Percentiles rank a stretch among this genome's conserved stretches.
phyloP scores from a whole-genome alignment of 1,284 basidiomycete genomes.

The Sporisorium exsertum region DNA sequence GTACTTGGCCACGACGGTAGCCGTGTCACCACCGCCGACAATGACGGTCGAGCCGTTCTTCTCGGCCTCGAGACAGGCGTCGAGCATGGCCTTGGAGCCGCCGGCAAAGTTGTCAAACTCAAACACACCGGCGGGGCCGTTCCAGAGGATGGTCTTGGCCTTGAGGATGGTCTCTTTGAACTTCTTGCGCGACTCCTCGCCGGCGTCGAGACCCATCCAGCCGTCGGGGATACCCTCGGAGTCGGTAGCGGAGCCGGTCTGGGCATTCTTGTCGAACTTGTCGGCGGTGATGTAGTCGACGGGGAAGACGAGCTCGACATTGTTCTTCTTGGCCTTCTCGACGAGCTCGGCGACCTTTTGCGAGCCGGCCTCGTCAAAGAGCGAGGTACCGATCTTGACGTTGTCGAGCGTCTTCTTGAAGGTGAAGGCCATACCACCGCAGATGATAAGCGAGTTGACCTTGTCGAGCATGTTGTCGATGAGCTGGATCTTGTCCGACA shows the following conservation, averaged over 20 bases:
- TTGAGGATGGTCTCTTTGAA: slow-evolving; percentile 85
- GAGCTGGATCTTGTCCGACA: slow-evolving; percentile 98
- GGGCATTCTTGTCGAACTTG: slow-evolving; percentile 93
- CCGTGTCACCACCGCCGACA: slow-evolving; percentile 73
- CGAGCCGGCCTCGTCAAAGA: slow-evolving; percentile 91
- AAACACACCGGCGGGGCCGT: slow-evolving; percentile 95
- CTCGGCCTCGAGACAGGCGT: slow-evolving; percentile 88
- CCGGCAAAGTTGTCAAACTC: slow-evolving; percentile 92
- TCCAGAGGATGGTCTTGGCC: slow-evolving; percentile 98
- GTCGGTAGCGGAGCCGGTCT: slow-evolving; percentile 81
- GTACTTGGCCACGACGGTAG: slow-evolving; percentile 74
- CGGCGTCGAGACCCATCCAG: slow-evolving; percentile 88
- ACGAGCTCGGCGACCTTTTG: slow-evolving; percentile 86
- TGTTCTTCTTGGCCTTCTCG: slow-evolving; percentile 92
- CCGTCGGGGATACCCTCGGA: slow-evolving; percentile 87
- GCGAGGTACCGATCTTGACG: slow-evolving; percentile 89
- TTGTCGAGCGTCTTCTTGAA: slow-evolving; percentile 95
- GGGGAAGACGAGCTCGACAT: slow-evolving; percentile 94
- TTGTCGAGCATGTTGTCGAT: slow-evolving; percentile 99
- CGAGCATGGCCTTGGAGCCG: slow-evolving; percentile 86
- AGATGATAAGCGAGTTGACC: slow-evolving; percentile 95
- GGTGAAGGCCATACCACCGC: slow-evolving; percentile 99
- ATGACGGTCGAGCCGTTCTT: slow-evolving; percentile 90
- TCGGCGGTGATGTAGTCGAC: slow-evolving; percentile 94
- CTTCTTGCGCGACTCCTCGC: slow-evolving; percentile 79